Evolutionary conservation across 2,329 filamentous ascomycete genomes (phyloP), one percentile per base, ranked within the genome.

Genomic region (Chalaropsis ovoidea): DNA sequence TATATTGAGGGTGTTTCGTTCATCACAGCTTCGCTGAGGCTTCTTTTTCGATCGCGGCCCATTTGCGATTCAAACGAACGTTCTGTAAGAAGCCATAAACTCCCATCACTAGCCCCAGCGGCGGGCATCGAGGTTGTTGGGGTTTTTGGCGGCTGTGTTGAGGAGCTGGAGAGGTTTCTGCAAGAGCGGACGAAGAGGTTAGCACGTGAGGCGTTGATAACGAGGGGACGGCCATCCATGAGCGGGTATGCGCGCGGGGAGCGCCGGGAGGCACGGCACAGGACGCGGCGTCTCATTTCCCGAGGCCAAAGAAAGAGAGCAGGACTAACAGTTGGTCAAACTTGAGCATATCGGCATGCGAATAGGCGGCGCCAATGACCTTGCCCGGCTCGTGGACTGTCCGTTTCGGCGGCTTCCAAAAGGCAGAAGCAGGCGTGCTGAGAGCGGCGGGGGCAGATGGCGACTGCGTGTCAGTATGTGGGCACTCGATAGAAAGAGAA

Each of bases 341-440:
- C 76, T 93, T 95, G 71, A 96, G 81, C 73, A 96, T 90, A 77
- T 97, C 92, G 35, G 93, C 90, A 76, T 99, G 94, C 15, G 94
- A 97, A 74, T 99, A 99, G 58, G 92, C 88, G 66, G 94, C 94
- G 70, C 94, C 94, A 67, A 97, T 88, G 43, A 99, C 89, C 68
- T 93, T 83, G 72, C 80, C 84, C 62, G 85, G 77, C 70, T 88
- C 86, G 73, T 82, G 81, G 63, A 78, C 74, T 70, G 78, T 76
- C 71, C 80, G 81, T 73, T 81, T 85, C 43, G 80, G 75, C 19
- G 78, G 81, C 80, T 76, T 76, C 93, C 93, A 97, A 77, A 99
- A 97, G 4, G 93, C 90, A 70, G 93, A 94, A 43, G 64, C 63
- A 69, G 84, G 81, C 71, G 89, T 88, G 75, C 91, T 95, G 75